phyloP scores from a whole-genome alignment of 768 basidiomycete genomes.

The Mycena albidolilacea region DNA sequence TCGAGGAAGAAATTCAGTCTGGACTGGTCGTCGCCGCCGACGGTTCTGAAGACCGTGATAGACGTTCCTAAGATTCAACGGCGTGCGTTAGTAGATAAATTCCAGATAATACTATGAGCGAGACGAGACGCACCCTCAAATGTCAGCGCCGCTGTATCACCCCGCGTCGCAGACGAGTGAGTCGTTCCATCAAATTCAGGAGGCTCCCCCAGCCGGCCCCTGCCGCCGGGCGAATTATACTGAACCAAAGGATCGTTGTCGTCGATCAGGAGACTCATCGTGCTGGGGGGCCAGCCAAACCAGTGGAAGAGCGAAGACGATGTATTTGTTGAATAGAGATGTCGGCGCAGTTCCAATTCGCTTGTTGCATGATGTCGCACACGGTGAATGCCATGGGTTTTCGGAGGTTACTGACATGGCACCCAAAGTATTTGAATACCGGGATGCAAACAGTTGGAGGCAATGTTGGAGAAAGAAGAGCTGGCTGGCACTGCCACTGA shows the following conservation, averaged over 20 bases:
- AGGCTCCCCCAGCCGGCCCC: not conserved
- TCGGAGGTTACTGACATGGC: too few species aligned
- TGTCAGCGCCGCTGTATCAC: not conserved
- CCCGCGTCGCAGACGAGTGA: not conserved
- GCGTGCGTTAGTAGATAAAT: too few species aligned
- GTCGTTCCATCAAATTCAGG: not conserved
- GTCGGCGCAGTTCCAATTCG: too few species aligned
- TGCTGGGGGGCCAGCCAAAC: not conserved
- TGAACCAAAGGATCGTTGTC: slow-evolving; percentile 9
- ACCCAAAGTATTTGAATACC: too few species aligned
- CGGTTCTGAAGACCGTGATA: not conserved
- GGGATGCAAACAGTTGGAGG: too few species aligned
- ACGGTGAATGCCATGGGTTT: too few species aligned
- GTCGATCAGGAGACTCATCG: slow-evolving; percentile 23
- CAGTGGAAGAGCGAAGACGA: too few species aligned
- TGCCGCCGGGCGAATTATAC: not conserved
- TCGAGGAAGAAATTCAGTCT: slow-evolving; percentile 3
- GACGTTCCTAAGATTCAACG: slow-evolving; percentile 4
- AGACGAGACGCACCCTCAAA: slow-evolving; percentile 18
- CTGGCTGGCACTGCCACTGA: too few species aligned
- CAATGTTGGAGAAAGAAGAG: too few species aligned
- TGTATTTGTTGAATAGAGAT: too few species aligned
- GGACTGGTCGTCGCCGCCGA: not conserved
- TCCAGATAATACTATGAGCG: not conserved
- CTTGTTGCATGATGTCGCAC: too few species aligned